Evolutionary conservation across 768 basidiomycete species (phyloP).

Genomic region (Serpula lacrymans): DNA sequence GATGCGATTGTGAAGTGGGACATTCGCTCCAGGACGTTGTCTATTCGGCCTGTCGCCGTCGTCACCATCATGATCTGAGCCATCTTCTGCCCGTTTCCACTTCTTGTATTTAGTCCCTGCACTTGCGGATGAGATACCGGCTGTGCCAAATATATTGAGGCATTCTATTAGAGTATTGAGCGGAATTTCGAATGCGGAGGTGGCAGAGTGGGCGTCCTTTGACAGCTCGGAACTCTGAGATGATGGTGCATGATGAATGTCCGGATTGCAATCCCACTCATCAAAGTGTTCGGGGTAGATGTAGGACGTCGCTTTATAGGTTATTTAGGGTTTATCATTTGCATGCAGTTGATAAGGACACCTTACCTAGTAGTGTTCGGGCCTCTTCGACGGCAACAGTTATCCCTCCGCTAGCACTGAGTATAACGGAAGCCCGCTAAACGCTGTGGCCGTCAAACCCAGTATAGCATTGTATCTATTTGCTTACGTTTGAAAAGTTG

Average conservation of each 20-base stretch:
- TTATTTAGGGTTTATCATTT: neutral
- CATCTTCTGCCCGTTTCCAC: conserved; percentile 47
- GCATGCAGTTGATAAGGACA: neutral
- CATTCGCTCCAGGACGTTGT: neutral
- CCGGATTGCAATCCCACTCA: conserved; percentile 64
- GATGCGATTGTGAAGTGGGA: conserved; percentile 29
- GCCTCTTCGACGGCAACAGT: conserved; percentile 84
- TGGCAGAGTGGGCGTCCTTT: conserved; percentile 16
- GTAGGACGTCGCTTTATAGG: conserved; percentile 72
- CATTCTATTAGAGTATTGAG: conserved; percentile 85
- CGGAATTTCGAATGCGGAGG: conserved; percentile 72
- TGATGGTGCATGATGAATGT: conserved; percentile 21
- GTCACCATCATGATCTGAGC: conserved; percentile 39
- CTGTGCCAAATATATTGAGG: conserved; percentile 91
- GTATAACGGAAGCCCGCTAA: conserved; percentile 71
- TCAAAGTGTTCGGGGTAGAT: conserved; percentile 78
- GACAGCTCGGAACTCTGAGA: conserved; percentile 16
- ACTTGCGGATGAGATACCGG: conserved; percentile 33
- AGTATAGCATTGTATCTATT: conserved; percentile 1
- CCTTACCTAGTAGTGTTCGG: conserved; percentile 71
- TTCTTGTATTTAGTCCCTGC: conserved; percentile 38
- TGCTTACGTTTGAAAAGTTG: conserved; percentile 74
- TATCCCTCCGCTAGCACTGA: conserved; percentile 62
- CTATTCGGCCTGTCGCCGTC: conserved; percentile 34
- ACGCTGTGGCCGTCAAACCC: neutral